Base-by-base conservation (phyloP, 2,329 filamentous ascomycete species). In the Pseudogymnoascus sp. region DNA sequence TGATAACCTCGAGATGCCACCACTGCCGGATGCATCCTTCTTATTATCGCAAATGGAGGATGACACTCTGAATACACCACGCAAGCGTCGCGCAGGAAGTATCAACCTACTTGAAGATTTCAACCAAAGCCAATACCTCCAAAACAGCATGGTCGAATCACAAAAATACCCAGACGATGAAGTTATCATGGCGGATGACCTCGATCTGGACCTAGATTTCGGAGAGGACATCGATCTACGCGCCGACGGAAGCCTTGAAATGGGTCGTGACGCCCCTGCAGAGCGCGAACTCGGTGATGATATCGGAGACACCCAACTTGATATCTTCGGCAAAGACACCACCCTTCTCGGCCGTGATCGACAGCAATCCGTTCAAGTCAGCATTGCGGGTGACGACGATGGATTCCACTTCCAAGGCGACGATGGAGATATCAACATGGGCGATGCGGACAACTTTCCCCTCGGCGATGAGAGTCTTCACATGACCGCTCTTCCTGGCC, bases 11-110 rank as follows among this genome's bases (percentile, higher is more conserved):
- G 85, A 88, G 67, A 77, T 88, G 64, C 82, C 96, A 23, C 90
- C 96, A 34, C 90, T 95, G 67, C 92, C 92, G 7, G 93, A 97
- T 77, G 89, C 92, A 4, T 90, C 90, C 37, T 88, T 96, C 75
- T 83, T 97, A 7, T 79, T 97, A 62, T 88, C 90, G 9, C 88
- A 91, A 71, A 83, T 90, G 64, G 85, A 90, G 49, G 86, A 86
- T 66, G 79, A 82, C 5, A 77, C 80, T 8, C 16, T 60, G 25
- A 82, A 83, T 21, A 73, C 82, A 49, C 82, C 80, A 67, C 84
- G 85, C 42, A 85, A 83, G 67, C 80, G 80, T 18, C 82, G 85
- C 64, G 79, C 78, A 34, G 84, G 79, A 72, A 83, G 84, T 68
- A 89, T 89, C 68, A 88, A 88, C 72, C 74, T 89, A 40, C 84